A percentile compares a stretch with the other conserved stretches of the same genome.
Evolutionary conservation across 306 rosid species (phyloP).

Genomic region (Casuarina cunninghamiana): DNA sequence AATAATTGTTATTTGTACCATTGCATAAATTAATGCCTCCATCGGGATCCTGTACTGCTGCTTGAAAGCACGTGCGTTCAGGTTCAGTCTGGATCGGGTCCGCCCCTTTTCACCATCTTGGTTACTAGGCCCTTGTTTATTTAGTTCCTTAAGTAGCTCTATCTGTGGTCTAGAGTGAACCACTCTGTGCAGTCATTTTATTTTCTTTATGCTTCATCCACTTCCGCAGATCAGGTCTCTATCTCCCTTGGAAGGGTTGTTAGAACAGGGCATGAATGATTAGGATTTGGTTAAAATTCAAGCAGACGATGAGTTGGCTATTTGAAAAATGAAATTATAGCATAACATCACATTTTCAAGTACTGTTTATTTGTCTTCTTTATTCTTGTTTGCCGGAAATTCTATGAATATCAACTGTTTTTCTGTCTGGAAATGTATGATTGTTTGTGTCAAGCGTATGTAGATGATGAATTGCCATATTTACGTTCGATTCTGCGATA

Average conservation of each 20-base stretch:
- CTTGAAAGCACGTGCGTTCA: neutral
- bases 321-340: no score
- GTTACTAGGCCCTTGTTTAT: neutral
- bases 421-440: no score
- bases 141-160: neutral
- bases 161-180: neutral
- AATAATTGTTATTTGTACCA: neutral
- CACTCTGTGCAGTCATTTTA: neutral
- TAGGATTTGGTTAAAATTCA: neutral
- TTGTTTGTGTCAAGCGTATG: no score
- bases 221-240: neutral
- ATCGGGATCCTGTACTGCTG: neutral
- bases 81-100: neutral
- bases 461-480: no score
- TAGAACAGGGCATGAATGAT: neutral
- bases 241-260: neutral
- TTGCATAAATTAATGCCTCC: neutral
- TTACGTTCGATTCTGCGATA: neutral
- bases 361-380: no score
- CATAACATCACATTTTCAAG: no score
- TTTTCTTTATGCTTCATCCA: neutral
- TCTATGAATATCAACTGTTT: no score
- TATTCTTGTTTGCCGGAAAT: no score
- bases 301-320: no score
- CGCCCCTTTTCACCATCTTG: neutral